Conservation (phyloP, 805 yeast genomes). For the Cyberlindnera nakhonratchasimensis region DNA sequence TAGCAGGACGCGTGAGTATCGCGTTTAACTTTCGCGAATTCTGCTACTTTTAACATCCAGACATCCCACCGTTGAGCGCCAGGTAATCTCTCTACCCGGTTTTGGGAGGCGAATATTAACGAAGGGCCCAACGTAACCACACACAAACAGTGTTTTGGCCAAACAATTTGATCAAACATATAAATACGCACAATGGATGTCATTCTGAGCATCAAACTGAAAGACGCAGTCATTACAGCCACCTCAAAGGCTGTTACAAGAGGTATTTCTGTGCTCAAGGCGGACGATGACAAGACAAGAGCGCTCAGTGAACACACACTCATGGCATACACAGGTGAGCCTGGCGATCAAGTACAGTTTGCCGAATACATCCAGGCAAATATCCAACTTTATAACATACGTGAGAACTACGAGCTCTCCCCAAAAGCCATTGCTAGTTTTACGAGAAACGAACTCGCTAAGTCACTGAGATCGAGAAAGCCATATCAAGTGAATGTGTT, state of each 20-base stretch:
- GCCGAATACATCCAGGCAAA: constrained; percentile 94
- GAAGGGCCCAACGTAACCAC: background rate
- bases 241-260: constrained; percentile 94
- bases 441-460: constrained; percentile 84
- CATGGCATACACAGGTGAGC: constrained; percentile 90
- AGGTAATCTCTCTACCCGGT: background rate
- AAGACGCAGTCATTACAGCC: constrained; percentile 80
- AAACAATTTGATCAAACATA: background rate
- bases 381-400: constrained; percentile 79
- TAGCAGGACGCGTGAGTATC: constrained; percentile 1
- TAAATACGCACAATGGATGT: constrained; percentile 77
- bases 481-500: constrained; percentile 94
- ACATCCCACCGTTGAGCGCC: background rate
- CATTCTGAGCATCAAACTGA: constrained; percentile 77
- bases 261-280: constrained; percentile 79
- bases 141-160: background rate
- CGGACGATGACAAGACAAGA: constrained; percentile 77
- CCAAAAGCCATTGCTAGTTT: constrained; percentile 87
- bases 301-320: constrained; percentile 69
- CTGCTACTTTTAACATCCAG: constrained; percentile 3
- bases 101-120: constrained; percentile 7
- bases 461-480: constrained; percentile 84
- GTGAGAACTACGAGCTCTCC: constrained; percentile 77
- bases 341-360: constrained; percentile 87
- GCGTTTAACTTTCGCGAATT: background rate